These are phyloP conservation scores for Lepidium sativum DNA, from an alignment of 345 rosid genomes.

Conservation along the genomic window DNA sequence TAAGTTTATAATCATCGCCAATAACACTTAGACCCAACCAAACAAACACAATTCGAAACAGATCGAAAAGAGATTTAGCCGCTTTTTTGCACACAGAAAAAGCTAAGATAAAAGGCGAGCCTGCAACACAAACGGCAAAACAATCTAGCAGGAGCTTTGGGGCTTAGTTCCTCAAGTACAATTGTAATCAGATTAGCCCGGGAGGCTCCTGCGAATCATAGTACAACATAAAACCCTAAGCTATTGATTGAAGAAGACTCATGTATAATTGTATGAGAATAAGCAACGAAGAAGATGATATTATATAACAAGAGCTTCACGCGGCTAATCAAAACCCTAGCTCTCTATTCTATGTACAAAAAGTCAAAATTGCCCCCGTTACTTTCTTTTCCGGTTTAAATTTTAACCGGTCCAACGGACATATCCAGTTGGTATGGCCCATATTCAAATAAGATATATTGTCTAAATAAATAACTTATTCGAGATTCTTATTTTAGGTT, in stretches of 20 bases:
- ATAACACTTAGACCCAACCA: no score
- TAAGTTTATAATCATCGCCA: constrained; percentile 48
- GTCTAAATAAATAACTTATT: no score
- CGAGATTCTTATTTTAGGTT: no score
- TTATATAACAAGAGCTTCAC: not conserved
- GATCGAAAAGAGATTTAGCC: not conserved
- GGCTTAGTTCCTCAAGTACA: constrained; percentile 20
- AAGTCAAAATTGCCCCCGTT: not conserved
- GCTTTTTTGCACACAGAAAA: constrained; percentile 25
- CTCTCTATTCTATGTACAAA: not conserved
- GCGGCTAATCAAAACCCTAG: constrained; percentile 7
- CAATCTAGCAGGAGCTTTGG: constrained; percentile 28
- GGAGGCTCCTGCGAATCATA: constrained; percentile 33
- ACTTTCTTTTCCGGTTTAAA: not conserved
- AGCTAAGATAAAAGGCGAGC: constrained; percentile 18
- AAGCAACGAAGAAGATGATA: not conserved
- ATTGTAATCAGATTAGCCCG: constrained; percentile 46
- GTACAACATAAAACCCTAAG: not conserved
- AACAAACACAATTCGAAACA: not conserved
- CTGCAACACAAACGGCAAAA: constrained; percentile 67
- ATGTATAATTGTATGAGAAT: not conserved
- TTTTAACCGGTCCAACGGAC: not conserved
- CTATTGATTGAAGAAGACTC: not conserved
- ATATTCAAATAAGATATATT: not conserved
- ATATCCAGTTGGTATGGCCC: not conserved